phyloP scores from a whole-genome alignment of 768 basidiomycete genomes.

The Suillus decipiens region DNA sequence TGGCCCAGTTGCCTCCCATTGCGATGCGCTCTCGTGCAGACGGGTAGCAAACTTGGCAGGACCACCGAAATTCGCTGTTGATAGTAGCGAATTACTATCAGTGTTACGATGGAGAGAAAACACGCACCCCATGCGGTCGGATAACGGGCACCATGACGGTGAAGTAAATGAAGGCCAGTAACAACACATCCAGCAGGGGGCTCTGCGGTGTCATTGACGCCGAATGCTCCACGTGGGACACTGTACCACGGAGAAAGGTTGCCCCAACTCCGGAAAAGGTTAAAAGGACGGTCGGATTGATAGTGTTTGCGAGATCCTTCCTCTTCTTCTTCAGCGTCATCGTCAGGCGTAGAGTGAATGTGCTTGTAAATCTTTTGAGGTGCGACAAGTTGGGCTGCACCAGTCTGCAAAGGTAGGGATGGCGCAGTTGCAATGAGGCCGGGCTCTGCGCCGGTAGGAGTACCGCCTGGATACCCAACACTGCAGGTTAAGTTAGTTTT shows the following conservation, averaged over 20 bases:
- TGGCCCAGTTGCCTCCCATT: slow-evolving; percentile 66
- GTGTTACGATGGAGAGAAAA: background rate
- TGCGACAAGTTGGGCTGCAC: slow-evolving; percentile 62
- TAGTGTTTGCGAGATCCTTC: slow-evolving; percentile 26
- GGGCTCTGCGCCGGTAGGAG: slow-evolving; percentile 79
- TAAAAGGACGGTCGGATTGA: slow-evolving; percentile 44
- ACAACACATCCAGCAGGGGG: slow-evolving; percentile 69
- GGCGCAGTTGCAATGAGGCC: slow-evolving; percentile 74
- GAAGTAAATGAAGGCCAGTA: slow-evolving; percentile 76
- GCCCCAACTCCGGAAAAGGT: slow-evolving; percentile 79
- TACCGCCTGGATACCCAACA: slow-evolving; percentile 76
- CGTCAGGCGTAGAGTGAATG: slow-evolving; percentile 2
- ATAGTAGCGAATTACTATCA: slow-evolving; percentile 2
- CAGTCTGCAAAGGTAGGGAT: slow-evolving; percentile 75
- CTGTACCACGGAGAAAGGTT: slow-evolving; percentile 88
- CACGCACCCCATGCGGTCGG: slow-evolving; percentile 64
- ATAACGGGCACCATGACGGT: slow-evolving; percentile 81
- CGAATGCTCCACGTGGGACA: slow-evolving; percentile 63
- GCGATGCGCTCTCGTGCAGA: slow-evolving; percentile 51
- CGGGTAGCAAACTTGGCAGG: slow-evolving; percentile 58
- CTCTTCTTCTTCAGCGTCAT: slow-evolving; percentile 13
- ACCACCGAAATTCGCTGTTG: slow-evolving; percentile 61
- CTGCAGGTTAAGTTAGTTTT: slow-evolving; percentile 14
- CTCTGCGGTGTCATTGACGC: slow-evolving; percentile 69
- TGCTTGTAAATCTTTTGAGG: slow-evolving; percentile 34